Conservation (phyloP, 345 rosid genomes). For the Balakata baccata region DNA sequence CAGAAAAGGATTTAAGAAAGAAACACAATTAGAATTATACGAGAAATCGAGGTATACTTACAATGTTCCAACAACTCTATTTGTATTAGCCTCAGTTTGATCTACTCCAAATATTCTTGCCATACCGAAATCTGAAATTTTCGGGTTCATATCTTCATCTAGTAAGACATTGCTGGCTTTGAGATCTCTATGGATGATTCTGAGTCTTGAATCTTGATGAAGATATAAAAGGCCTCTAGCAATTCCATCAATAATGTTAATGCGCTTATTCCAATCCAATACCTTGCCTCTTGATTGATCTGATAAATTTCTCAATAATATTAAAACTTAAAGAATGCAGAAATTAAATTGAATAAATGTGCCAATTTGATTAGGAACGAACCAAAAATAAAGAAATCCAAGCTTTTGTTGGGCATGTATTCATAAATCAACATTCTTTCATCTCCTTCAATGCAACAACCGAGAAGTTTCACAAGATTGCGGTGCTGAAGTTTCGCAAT, state of each 20-base stretch:
- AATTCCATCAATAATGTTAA: slow-evolving; percentile 39
- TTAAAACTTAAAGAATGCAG: neutral
- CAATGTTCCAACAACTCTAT: slow-evolving; percentile 23
- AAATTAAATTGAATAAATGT: neutral
- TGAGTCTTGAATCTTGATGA: slow-evolving; percentile 46
- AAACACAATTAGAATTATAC: neutral
- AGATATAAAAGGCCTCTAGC: slow-evolving; percentile 49
- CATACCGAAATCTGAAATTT: slow-evolving; percentile 24
- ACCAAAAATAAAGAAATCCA: slow-evolving; percentile 37
- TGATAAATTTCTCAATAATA: slow-evolving; percentile 7
- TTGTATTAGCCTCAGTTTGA: slow-evolving; percentile 23
- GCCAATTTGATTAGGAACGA: neutral
- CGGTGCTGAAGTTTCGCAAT: slow-evolving; percentile 36
- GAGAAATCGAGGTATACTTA: neutral
- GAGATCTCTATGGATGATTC: slow-evolving; percentile 46
- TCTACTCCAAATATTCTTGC: slow-evolving; percentile 21
- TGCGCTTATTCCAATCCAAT: slow-evolving; percentile 30
- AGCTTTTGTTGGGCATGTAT: slow-evolving; percentile 39
- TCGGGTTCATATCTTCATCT: slow-evolving; percentile 21
- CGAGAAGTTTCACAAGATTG: slow-evolving; percentile 39
- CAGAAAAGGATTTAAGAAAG: neutral
- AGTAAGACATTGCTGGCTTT: slow-evolving; percentile 21
- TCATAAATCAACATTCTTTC: slow-evolving; percentile 38
- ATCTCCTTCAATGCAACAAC: slow-evolving; percentile 33
- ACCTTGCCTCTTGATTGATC: slow-evolving; percentile 26